These are phyloP conservation scores for Rhizodiscina lignyota DNA, from an alignment of 495 filamentous ascomycete genomes.

Conservation along the genomic window DNA sequence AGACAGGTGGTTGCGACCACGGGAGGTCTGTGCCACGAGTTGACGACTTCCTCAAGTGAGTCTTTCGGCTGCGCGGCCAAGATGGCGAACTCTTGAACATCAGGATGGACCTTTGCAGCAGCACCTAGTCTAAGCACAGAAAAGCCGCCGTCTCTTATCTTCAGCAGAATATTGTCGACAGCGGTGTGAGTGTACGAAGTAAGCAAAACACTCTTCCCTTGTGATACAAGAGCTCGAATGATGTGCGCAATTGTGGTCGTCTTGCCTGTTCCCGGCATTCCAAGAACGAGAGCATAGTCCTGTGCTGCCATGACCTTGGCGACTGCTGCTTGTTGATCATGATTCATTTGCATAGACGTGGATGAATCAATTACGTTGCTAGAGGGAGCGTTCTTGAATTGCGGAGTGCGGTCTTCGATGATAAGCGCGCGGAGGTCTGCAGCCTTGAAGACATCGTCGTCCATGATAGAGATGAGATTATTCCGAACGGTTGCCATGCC, in stretches of 20 bases:
- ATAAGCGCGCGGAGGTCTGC: constrained; percentile 59
- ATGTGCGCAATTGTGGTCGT: constrained; percentile 97
- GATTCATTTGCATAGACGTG: constrained; percentile 47
- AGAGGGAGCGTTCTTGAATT: constrained; percentile 54
- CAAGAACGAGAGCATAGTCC: constrained; percentile 87
- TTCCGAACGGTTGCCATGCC: constrained; percentile 91
- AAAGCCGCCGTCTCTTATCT: constrained; percentile 64
- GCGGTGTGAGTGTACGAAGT: constrained; percentile 95
- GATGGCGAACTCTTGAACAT: constrained; percentile 68
- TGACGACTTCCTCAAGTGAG: constrained; percentile 67
- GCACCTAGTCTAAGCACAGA: constrained; percentile 72
- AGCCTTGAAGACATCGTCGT: constrained; percentile 56
- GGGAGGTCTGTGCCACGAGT: constrained; percentile 63
- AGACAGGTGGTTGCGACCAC: constrained; percentile 92
- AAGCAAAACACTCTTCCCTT: constrained; percentile 81
- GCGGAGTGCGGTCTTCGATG: constrained; percentile 52
- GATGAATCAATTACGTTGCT: constrained; percentile 16
- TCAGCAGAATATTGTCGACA: constrained; percentile 92
- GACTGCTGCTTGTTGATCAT: constrained; percentile 73
- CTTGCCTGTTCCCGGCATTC: constrained; percentile 97
- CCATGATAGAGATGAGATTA: constrained; percentile 85
- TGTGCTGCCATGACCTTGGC: constrained; percentile 87
- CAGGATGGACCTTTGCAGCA: constrained; percentile 65
- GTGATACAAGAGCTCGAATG: constrained; percentile 73
- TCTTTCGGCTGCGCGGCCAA: constrained; percentile 52